Evolutionary conservation across 371 early-diverging fungal species (phyloP), one percentile per base, ranked within the genome.

Genomic region (Apophysomyces elegans): DNA sequence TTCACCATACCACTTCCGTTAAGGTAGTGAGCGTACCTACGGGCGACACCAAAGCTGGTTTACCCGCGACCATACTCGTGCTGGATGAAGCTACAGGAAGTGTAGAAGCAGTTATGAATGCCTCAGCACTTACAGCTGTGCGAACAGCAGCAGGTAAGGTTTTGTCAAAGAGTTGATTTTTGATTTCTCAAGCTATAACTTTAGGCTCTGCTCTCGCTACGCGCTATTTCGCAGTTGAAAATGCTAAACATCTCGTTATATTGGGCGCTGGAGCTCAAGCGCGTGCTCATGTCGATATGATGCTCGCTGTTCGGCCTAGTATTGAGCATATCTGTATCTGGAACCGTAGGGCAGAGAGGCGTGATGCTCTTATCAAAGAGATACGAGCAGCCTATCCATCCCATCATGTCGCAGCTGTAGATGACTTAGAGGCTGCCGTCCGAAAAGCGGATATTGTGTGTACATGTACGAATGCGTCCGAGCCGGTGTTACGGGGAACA

Each of bases 201-300:
- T 37, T 36, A 57, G 87, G 86, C 7, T 87, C 86, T 6, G 88
- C 84, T 7, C 61, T 88, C 36, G 85, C 87, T 12, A 86, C 88
- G 1, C 73, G 63, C n/a, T 72, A 71, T 63, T 75, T 69, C 61
- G 79, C 84, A 5, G 32, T 67, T 9, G 63, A 67, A 21, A 63
- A 72, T 14, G 69, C 79, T 9, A 77, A 72, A 14, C 74, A 73
- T 26, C 58, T 88, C 66, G 74, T 86, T 32, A 75, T 88, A 7
- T 83, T 88, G 67, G 88, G 88, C 44, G 83, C 88, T 1, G 88
- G 87, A 13, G 85, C 87, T 5, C 88, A 88, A 69, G 83, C 79
- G 11, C 73, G 79, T 37, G 73, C 85, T 5, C 88, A 88, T 66
- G 74, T 86, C 9, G 84, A 87, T 37, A 73, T 88, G 69, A 69